A percentile compares a stretch with the other conserved stretches of the same genome.
Evolutionary conservation across 306 rosid species (phyloP).

Genomic region (Crataegus laevigata): DNA sequence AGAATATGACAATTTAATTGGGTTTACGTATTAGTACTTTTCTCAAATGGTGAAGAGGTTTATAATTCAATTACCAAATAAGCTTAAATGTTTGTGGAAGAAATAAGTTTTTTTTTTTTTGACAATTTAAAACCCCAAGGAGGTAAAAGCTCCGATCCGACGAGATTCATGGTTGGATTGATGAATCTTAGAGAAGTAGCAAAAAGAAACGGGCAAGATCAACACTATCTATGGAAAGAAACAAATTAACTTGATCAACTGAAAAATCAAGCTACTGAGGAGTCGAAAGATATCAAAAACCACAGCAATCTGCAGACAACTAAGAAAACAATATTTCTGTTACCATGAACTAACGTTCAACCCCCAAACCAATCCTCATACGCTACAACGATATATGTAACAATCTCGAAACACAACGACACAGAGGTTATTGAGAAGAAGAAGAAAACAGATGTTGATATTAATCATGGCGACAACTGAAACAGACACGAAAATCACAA

Average conservation of each 20-base stretch:
- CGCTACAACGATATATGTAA: not conserved
- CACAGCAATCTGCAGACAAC: not conserved
- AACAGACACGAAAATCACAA: not conserved
- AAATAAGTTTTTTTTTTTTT: too few relatives aligned
- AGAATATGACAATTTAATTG: too few relatives aligned
- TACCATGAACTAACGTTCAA: not conserved
- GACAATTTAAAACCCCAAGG: too few relatives aligned
- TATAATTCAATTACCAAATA: too few relatives aligned
- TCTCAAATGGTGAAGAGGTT: too few relatives aligned
- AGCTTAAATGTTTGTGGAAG: too few relatives aligned
- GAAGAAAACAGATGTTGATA: constrained; percentile 10
- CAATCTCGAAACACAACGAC: not conserved
- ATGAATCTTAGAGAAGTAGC: not conserved
- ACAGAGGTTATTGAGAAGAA: not conserved
- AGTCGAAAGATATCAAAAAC: not conserved
- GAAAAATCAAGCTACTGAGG: not conserved
- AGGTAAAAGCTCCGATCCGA: not conserved
- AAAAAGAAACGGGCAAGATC: not conserved
- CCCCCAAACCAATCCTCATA: not conserved
- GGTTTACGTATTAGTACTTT: too few relatives aligned
- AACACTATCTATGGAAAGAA: not conserved
- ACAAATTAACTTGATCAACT: not conserved
- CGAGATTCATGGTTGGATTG: not conserved
- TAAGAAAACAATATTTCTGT: not conserved
- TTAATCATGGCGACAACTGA: constrained; percentile 13